A percentile compares a stretch with the other conserved stretches of the same genome.
Conservation (phyloP, 257 asterid genomes). For the Galeopsis tetrahit region DNA sequence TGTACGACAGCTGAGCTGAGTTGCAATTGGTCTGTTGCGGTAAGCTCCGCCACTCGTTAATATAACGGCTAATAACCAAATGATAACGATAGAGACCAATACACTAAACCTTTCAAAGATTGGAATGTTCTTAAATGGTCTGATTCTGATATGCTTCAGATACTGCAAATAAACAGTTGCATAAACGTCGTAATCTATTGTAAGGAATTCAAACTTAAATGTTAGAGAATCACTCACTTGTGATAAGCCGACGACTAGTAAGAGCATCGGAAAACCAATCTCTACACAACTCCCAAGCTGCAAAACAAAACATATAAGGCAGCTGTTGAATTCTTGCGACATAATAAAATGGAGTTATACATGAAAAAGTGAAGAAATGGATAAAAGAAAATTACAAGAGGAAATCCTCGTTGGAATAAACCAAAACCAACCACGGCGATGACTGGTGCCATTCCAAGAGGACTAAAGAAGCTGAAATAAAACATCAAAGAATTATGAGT, state of each 20-base stretch:
- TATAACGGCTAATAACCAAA: conserved; percentile 76
- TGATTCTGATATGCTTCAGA: conserved; percentile 79
- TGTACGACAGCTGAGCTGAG: conserved; percentile 83
- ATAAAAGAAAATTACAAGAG: conserved; percentile 50
- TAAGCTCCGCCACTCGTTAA: conserved; percentile 90
- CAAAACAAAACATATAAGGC: conserved; percentile 27
- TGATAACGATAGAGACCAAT: conserved; percentile 58
- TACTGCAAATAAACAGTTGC: conserved; percentile 61
- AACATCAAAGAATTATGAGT: conserved; percentile 21
- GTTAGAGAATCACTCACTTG: conserved; percentile 57
- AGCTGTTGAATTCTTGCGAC: neutral
- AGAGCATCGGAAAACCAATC: conserved; percentile 88
- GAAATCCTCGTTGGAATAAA: conserved; percentile 91
- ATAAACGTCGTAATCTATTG: conserved; percentile 29
- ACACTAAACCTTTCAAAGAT: conserved; percentile 81
- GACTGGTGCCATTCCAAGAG: conserved; percentile 97
- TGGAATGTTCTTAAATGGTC: conserved; percentile 70
- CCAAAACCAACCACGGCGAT: conserved; percentile 92
- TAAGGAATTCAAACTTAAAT: neutral
- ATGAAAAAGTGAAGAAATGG: too few species aligned
- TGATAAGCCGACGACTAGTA: conserved; percentile 72
- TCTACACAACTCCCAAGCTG: conserved; percentile 93
- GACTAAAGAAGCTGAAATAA: conserved; percentile 82
- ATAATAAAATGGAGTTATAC: too few species aligned
- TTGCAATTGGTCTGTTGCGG: conserved; percentile 47